Conservation (phyloP, 306 rosid species). For the Carpinus viminea region DNA sequence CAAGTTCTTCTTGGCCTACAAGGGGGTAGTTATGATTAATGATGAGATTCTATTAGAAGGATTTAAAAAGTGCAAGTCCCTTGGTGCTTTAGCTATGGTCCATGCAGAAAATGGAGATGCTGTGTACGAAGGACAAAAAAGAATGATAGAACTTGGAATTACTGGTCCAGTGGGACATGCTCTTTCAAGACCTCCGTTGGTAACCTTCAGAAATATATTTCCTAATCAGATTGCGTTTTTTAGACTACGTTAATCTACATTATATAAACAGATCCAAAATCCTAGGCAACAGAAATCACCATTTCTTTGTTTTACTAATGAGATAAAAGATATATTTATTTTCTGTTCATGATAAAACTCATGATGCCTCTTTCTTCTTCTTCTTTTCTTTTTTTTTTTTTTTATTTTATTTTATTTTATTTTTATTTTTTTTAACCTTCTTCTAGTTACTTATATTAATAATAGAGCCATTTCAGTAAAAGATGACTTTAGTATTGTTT, state of each 20-base stretch:
- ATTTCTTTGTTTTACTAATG: too few relatives aligned
- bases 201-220: constrained; percentile 29
- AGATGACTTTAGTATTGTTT: too few relatives aligned
- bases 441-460: too few relatives aligned
- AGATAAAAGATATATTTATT: too few relatives aligned
- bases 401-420: too few relatives aligned
- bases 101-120: constrained; percentile 99
- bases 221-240: neutral
- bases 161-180: constrained; percentile 97
- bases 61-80: constrained; percentile 84
- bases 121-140: constrained; percentile 79
- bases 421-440: too few relatives aligned
- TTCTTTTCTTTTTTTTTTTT: too few relatives aligned
- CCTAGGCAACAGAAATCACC: too few relatives aligned
- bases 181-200: constrained; percentile 92
- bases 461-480: too few relatives aligned
- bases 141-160: constrained; percentile 92
- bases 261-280: too few relatives aligned
- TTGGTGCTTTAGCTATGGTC: constrained; percentile 97
- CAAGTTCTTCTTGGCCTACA: constrained; percentile 95
- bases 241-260: neutral
- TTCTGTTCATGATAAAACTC: too few relatives aligned
- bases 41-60: constrained; percentile 91
- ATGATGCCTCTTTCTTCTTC: too few relatives aligned
- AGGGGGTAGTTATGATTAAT: constrained; percentile 76